phyloP scores from a whole-genome alignment of 306 rosid species.

The Vachellia pachyceras region DNA sequence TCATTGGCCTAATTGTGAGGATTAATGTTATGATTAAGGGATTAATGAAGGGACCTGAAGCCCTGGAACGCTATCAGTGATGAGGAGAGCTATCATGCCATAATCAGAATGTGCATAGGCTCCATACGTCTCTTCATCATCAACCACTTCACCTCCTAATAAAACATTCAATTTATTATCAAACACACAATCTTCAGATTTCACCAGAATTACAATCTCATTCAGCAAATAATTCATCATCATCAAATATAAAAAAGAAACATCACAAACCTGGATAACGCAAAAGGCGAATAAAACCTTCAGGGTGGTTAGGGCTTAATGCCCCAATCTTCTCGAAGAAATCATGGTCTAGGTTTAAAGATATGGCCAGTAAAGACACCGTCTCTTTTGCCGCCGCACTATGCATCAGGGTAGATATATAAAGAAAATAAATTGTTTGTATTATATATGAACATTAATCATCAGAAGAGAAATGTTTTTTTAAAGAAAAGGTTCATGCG shows the following conservation, averaged over 20 bases:
- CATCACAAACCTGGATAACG: constrained; percentile 78
- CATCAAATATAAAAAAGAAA: neutral
- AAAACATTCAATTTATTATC: too few relatives aligned
- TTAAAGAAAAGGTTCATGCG: too few relatives aligned
- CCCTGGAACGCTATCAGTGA: constrained; percentile 74
- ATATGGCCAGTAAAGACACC: constrained; percentile 66
- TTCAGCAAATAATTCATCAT: too few relatives aligned
- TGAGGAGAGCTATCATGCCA: constrained; percentile 81
- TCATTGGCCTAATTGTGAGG: neutral
- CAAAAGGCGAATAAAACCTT: constrained; percentile 72
- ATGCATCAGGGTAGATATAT: constrained; percentile 8
- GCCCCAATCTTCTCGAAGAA: constrained; percentile 71
- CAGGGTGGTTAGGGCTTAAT: constrained; percentile 43
- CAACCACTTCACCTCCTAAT: constrained; percentile 65
- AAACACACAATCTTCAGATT: too few relatives aligned
- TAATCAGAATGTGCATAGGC: constrained; percentile 93
- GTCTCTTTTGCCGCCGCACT: constrained; percentile 67
- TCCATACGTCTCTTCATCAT: constrained; percentile 56
- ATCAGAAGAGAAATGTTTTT: neutral
- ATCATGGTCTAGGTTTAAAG: constrained; percentile 67
- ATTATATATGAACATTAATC: neutral
- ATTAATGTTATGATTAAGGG: neutral
- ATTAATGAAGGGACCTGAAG: constrained; percentile 68
- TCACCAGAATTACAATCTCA: neutral
- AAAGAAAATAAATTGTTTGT: neutral